Percentiles rank a stretch among this genome's conserved stretches.
These are phyloP conservation scores for Phaffomyces opuntiae DNA, from an alignment of 805 yeast genomes.

Conservation along the genomic window DNA sequence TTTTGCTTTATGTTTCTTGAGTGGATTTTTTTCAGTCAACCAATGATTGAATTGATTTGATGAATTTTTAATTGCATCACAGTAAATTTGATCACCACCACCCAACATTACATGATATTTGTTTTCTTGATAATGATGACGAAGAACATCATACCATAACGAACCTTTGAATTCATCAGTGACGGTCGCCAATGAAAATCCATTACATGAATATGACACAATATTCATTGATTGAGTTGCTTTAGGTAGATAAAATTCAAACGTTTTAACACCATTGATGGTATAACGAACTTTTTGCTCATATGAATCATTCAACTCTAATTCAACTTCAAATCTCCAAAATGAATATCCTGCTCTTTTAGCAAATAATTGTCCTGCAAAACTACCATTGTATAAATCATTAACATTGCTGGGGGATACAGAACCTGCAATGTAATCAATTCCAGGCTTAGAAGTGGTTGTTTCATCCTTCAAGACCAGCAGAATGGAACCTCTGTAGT, in stretches of 20 bases:
- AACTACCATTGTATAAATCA: conserved; percentile 32
- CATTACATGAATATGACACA: conserved; percentile 84
- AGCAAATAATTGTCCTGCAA: conserved; percentile 39
- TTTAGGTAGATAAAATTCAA: conserved; percentile 67
- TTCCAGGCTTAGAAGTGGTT: conserved; percentile 31
- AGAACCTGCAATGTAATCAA: conserved; percentile 24
- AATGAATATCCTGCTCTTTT: conserved; percentile 44
- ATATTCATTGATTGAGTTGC: conserved; percentile 64
- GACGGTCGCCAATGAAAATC: conserved; percentile 71
- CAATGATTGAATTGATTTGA: conserved; percentile 52
- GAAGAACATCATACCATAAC: conserved; percentile 80
- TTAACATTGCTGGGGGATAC: conserved; percentile 9
- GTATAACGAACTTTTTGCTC: conserved; percentile 63
- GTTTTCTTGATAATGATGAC: conserved; percentile 49
- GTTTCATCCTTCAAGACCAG: conserved; percentile 41
- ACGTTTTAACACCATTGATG: conserved; percentile 44
- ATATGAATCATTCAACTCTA: conserved; percentile 32
- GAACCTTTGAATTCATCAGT: conserved; percentile 64
- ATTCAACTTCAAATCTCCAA: conserved; percentile 55
- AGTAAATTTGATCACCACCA: conserved; percentile 94
- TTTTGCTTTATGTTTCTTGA: conserved; percentile 36
- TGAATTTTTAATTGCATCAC: conserved; percentile 67
- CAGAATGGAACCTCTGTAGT: conserved; percentile 65
- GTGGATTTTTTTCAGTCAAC: conserved; percentile 47
- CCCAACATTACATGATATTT: conserved; percentile 92